phyloP scores from a whole-genome alignment of 805 yeast species.

The Saccharomycopsis selenospora region DNA sequence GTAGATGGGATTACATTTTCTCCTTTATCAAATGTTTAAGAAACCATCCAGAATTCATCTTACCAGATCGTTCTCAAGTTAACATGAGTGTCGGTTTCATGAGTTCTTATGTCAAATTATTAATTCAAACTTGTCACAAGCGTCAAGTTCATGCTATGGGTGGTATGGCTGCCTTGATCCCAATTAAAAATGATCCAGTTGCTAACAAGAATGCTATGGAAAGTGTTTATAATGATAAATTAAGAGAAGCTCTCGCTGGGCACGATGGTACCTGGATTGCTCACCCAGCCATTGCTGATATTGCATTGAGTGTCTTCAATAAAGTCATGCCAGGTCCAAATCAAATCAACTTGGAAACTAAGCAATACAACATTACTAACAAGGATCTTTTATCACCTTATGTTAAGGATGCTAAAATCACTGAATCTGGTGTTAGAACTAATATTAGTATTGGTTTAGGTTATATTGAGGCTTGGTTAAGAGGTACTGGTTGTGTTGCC shows the following conservation, averaged over 20 bases:
- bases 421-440: slow-evolving; percentile 60
- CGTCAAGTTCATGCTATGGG: slow-evolving; percentile 74
- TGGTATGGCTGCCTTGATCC: slow-evolving; percentile 75
- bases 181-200: slow-evolving; percentile 55
- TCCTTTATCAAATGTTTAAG: slow-evolving; percentile 60
- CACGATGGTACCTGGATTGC: slow-evolving; percentile 79
- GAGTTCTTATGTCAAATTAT: slow-evolving; percentile 56
- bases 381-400: slow-evolving; percentile 54
- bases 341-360: slow-evolving; percentile 41
- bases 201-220: slow-evolving; percentile 61
- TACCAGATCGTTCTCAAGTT: slow-evolving; percentile 65
- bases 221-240: slow-evolving; percentile 60
- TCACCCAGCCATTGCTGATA: slow-evolving; percentile 62
- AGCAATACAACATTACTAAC: slow-evolving; percentile 37
- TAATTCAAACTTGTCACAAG: slow-evolving; percentile 62
- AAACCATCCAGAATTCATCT: slow-evolving; percentile 51
- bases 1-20: slow-evolving; percentile 74
- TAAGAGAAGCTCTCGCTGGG: slow-evolving; percentile 59
- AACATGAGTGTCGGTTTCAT: slow-evolving; percentile 65
- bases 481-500: slow-evolving; percentile 67
- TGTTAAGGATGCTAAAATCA: slow-evolving; percentile 51
- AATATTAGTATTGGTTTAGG: slow-evolving; percentile 58
- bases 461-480: slow-evolving; percentile 69
- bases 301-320: slow-evolving; percentile 62
- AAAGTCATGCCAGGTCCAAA: slow-evolving; percentile 71